A percentile compares a stretch with the other conserved stretches of the same genome.
phyloP scores from a whole-genome alignment of 2,329 filamentous ascomycete genomes.

The Escovopsis weberi region DNA sequence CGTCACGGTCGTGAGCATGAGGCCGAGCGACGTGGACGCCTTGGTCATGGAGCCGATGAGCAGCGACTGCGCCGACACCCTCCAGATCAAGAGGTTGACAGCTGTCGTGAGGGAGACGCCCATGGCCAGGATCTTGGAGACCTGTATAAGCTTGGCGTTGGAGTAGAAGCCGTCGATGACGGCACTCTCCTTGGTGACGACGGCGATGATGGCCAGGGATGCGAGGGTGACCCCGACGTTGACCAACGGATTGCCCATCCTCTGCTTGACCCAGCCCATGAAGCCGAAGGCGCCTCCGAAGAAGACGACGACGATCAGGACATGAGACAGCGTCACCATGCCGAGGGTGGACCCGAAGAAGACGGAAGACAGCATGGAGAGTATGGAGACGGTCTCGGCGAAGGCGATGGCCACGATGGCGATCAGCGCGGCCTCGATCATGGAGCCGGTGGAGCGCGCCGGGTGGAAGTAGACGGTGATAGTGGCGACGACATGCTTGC shows the following conservation, averaged over 20 bases:
- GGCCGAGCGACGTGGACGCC: slow-evolving; percentile 57
- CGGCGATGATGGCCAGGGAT: slow-evolving; percentile 69
- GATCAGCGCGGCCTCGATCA: slow-evolving; percentile 67
- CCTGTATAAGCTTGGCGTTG: slow-evolving; percentile 33
- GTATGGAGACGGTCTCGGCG: slow-evolving; percentile 47
- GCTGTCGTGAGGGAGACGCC: slow-evolving; percentile 55
- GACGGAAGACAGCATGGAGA: slow-evolving; percentile 70
- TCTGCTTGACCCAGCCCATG: slow-evolving; percentile 70
- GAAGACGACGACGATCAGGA: slow-evolving; percentile 62
- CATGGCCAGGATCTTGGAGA: slow-evolving; percentile 64
- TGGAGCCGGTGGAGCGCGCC: slow-evolving; percentile 65
- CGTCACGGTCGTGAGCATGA: slow-evolving; percentile 66
- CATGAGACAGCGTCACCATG: slow-evolving; percentile 56
- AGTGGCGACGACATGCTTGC: slow-evolving; percentile 81
- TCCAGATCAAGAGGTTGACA: slow-evolving; percentile 60
- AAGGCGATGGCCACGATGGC: slow-evolving; percentile 64
- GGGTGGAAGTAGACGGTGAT: slow-evolving; percentile 88
- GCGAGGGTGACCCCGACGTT: slow-evolving; percentile 71
- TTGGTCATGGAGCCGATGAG: slow-evolving; percentile 57
- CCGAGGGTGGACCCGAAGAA: slow-evolving; percentile 53
- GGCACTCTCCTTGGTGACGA: slow-evolving; percentile 74
- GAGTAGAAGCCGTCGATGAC: slow-evolving; percentile 66
- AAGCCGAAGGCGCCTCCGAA: slow-evolving; percentile 71
- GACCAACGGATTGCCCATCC: slow-evolving; percentile 57
- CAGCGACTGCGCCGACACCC: slow-evolving; percentile 56